Evolutionary conservation across 352 stramenopile genomes (phyloP).

Genomic region (Nothophytophthora sp.): DNA sequence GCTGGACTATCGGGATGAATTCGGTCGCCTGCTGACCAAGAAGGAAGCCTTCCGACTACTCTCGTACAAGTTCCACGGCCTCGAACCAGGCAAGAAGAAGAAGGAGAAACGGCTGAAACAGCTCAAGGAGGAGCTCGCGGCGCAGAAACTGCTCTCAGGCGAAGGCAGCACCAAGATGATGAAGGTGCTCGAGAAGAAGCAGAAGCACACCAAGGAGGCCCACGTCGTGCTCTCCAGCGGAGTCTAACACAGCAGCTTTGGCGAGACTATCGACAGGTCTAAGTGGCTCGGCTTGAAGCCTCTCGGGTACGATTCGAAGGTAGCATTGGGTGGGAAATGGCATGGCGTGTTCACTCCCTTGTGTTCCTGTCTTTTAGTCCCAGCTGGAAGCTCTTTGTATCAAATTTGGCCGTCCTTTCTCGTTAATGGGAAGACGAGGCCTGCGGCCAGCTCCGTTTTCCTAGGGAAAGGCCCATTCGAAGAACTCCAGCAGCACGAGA

Average conservation of each 20-base stretch:
- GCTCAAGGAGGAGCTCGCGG: constrained; percentile 79
- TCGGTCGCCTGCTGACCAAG: constrained; percentile 95
- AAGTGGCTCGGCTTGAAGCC: not conserved
- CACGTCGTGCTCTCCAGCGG: constrained; percentile 83
- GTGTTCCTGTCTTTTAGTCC: no score
- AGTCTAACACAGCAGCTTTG: constrained; percentile 20
- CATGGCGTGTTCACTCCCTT: no score
- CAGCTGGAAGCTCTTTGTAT: no score
- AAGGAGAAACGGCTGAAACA: constrained; percentile 94
- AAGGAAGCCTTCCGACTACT: constrained; percentile 98
- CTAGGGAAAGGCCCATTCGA: no score
- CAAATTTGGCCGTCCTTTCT: no score
- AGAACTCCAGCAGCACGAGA: no score
- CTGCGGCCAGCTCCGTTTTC: no score
- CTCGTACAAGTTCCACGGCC: constrained; percentile 99
- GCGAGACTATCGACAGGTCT: not conserved
- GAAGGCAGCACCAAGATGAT: constrained; percentile 87
- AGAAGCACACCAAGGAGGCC: constrained; percentile 79
- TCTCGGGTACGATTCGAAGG: not conserved
- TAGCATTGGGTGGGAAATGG: not conserved
- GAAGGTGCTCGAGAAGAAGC: constrained; percentile 85
- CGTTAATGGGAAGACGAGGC: no score
- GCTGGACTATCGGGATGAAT: constrained; percentile 98
- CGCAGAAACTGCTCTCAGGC: constrained; percentile 73
- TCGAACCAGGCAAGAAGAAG: constrained; percentile 97